Conservation (phyloP, 1,284 basidiomycete species). For the Pascua sp. region DNA sequence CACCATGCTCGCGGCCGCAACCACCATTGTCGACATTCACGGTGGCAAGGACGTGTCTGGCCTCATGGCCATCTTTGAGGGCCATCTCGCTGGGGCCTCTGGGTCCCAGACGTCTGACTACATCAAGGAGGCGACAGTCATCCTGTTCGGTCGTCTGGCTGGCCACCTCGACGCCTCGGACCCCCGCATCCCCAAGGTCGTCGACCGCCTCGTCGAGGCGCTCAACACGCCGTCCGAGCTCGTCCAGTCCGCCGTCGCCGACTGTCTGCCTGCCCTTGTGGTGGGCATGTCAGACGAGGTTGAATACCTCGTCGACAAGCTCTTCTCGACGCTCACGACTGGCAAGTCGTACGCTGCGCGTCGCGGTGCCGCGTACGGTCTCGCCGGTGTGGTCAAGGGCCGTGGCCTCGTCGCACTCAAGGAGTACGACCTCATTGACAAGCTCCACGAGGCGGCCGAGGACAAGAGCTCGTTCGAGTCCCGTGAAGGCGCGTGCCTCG, state of each 20-base stretch:
- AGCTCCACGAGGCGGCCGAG: slow-evolving; percentile 72
- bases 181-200: slow-evolving; percentile 72
- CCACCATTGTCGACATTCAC: slow-evolving; percentile 75
- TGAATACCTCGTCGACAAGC: slow-evolving; percentile 67
- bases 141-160: slow-evolving; percentile 90
- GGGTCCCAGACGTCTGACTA: slow-evolving; percentile 73
- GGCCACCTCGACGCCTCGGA: slow-evolving; percentile 78
- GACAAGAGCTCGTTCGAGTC: slow-evolving; percentile 86
- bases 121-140: slow-evolving; percentile 92
- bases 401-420: slow-evolving; percentile 81
- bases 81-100: slow-evolving; percentile 64
- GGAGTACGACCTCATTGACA: slow-evolving; percentile 72
- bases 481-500: slow-evolving; percentile 92
- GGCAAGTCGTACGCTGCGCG: slow-evolving; percentile 85
- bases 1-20: slow-evolving; percentile 83
- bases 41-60: slow-evolving; percentile 69
- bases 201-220: slow-evolving; percentile 85
- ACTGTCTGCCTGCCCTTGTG: slow-evolving; percentile 86
- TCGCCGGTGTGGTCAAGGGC: slow-evolving; percentile 89
- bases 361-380: slow-evolving; percentile 91
- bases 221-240: slow-evolving; percentile 93
- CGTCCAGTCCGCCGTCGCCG: slow-evolving; percentile 94
- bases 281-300: slow-evolving; percentile 64
- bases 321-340: slow-evolving; percentile 72
- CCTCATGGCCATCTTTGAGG: slow-evolving; percentile 82